Base-by-base conservation (phyloP, 352 stramenopile species). In the Globisporangium irregulare region DNA sequence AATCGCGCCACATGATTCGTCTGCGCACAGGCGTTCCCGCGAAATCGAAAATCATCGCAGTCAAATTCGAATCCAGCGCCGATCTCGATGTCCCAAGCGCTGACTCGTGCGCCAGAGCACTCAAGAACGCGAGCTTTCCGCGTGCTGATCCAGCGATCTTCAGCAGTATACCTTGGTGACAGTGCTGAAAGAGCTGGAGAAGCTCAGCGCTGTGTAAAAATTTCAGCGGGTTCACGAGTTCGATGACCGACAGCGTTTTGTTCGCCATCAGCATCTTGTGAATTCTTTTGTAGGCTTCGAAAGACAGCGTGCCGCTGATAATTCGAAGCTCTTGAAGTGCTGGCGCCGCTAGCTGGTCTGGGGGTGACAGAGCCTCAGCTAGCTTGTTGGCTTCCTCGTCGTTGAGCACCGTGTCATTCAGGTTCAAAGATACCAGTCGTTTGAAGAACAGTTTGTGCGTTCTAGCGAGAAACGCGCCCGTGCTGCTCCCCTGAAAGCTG, bases 321-420 rank as follows among this genome's bases (percentile, higher is more conserved):
- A 64, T 18, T 3, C 41, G 59, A 32, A 64, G 59, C 25, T 64
- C 59, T 38, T 22, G 38, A 12, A 61, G 43, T 32, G 32, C 56
- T 32, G 50, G 10, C n/a, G 25, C 15, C 24, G 18, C 25, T 18
- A 15, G 43, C 4, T 20, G 29, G 8, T 57, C 41, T 12, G 20
- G 59, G 14, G 18, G 7, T 2, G 15, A 32, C 25, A 64, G 18
- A 10, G 27, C 41, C 14, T 54, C 8, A 12, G 7, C 25, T 22
- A 64, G 43, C 43, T 5, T 57, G 10, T 20, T 2, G 24, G 2
- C 41, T 7, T 55, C 29, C 9, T 25, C 27, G n/a, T 54, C 20
- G 27, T 32, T 57, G 7, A 50, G 25, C 15, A 43, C 59, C 1
- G 59, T 64, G 9, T 64, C 59, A 20, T 64, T 64, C 27, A 64